Evolutionary conservation across 2,329 filamentous ascomycete genomes (phyloP).

Genomic region (Dichotomopilus funicola): DNA sequence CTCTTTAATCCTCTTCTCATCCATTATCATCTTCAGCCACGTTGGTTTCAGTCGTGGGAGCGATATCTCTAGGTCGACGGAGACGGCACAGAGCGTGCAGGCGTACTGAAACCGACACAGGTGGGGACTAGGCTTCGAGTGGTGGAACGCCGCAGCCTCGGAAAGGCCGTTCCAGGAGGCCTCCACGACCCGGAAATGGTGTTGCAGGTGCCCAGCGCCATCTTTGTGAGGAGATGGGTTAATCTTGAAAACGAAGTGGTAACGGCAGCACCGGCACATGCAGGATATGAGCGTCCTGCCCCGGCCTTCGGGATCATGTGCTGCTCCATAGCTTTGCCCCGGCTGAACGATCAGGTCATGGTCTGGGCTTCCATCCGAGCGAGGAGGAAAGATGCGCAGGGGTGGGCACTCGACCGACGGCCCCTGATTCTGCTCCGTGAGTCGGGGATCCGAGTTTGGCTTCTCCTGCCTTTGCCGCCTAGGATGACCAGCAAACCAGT

Average conservation of each 20-base stretch:
- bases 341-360: conserved; percentile 19
- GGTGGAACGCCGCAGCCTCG: not conserved
- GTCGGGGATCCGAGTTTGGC: not conserved
- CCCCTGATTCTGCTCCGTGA: no score
- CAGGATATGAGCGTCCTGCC: conserved; percentile 22
- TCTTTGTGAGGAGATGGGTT: conserved; percentile 14
- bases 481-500: conserved; percentile 16
- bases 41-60: conserved; percentile 39
- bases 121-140: conserved; percentile 35
- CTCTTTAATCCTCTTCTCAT: conserved; percentile 37
- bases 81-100: conserved; percentile 41
- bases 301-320: conserved; percentile 6
- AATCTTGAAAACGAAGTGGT: conserved; percentile 30
- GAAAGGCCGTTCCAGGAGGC: conserved; percentile 9
- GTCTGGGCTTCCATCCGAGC: conserved; percentile 6
- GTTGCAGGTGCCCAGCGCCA: conserved; percentile 12
- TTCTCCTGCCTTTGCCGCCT: not conserved
- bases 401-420: conserved; percentile 9
- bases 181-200: conserved; percentile 23
- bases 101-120: conserved; percentile 32
- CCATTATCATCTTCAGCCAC: conserved; percentile 40
- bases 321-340: conserved; percentile 17
- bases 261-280: conserved; percentile 29
- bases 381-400: conserved; percentile 13
- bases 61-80: conserved; percentile 43